Base-by-base conservation (phyloP, 139 green algal genomes). In the Chlamydomonas urium region DNA sequence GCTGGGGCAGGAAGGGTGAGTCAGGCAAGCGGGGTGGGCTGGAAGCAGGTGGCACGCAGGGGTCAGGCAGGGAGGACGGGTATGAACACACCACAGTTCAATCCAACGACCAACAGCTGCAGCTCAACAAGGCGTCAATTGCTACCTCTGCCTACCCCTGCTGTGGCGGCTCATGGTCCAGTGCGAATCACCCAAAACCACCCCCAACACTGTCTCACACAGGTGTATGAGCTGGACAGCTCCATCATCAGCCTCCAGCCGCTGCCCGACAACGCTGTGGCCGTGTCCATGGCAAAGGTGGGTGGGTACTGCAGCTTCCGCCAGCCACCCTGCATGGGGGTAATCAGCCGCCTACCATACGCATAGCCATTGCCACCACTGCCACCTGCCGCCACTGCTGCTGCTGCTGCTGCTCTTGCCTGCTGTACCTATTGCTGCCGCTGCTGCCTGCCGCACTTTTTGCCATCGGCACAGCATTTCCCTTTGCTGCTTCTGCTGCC, bases 271-370 rank as follows among this genome's bases (percentile, higher is more conserved):
- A 63, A 63, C 26, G 17, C 14, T 8, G 17, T 63, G 10, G 29
- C 29, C 17, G 53, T 63, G 53, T 63, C 53, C 26, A 63, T 63
- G 53, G 53, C 53, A 14, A 63, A 63, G 21, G 45, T 56, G 45
- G 17, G 45, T n/a, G n/a, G n/a, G n/a, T n/a, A n/a, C n/a, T n/a
- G n/a, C n/a, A n/a, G n/a, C n/a, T n/a, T n/a, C n/a, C n/a, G n/a
- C n/a, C n/a, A n/a, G n/a, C n/a, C n/a, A n/a, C n/a, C n/a, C n/a
- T n/a, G n/a, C n/a, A n/a, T n/a, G n/a, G n/a, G n/a, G n/a, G n/a
- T n/a, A n/a, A n/a, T n/a, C n/a, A n/a, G n/a, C n/a, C n/a, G n/a
- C n/a, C n/a, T n/a, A n/a, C n/a, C n/a, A n/a, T n/a, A n/a, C n/a
- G n/a, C n/a, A n/a, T 17, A 56, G 21, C 17, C 17, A 26, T 56